A percentile compares a stretch with the other conserved stretches of the same genome.
These are phyloP conservation scores for Cytidiella melzeri DNA, from an alignment of 768 basidiomycete species.

Conservation along the genomic window DNA sequence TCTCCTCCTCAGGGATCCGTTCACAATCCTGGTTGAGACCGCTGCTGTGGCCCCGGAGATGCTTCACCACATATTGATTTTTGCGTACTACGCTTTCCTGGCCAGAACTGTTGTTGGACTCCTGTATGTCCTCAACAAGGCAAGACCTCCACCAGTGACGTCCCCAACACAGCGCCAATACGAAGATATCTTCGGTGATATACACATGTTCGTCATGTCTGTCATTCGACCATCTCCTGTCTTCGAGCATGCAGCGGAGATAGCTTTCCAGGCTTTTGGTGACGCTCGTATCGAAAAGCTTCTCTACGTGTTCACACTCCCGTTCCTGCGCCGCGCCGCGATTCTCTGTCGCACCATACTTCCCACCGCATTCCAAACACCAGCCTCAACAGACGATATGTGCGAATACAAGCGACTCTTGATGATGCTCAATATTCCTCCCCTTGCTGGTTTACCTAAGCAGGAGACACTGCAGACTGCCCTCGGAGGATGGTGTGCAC, in stretches of 20 bases:
- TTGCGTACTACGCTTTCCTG: slow-evolving; percentile 87
- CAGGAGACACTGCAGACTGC: slow-evolving; percentile 87
- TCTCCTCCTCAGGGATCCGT: slow-evolving; percentile 82
- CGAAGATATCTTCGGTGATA: slow-evolving; percentile 73
- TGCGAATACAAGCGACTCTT: slow-evolving; percentile 82
- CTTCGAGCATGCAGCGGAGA: slow-evolving; percentile 78
- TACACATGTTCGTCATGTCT: slow-evolving; percentile 87
- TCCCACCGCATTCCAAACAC: slow-evolving; percentile 55
- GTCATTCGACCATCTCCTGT: slow-evolving; percentile 85
- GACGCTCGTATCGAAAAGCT: slow-evolving; percentile 82
- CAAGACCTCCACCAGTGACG: slow-evolving; percentile 38
- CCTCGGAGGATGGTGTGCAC: slow-evolving; percentile 86
- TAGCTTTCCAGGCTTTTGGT: slow-evolving; percentile 75
- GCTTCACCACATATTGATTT: slow-evolving; percentile 79
- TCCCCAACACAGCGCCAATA: slow-evolving; percentile 49
- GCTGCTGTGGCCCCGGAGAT: slow-evolving; percentile 88
- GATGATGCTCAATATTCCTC: slow-evolving; percentile 68
- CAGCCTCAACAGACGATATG: slow-evolving; percentile 34
- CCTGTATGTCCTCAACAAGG: slow-evolving; percentile 75
- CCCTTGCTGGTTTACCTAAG: slow-evolving; percentile 69
- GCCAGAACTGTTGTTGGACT: slow-evolving; percentile 82
- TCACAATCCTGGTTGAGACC: slow-evolving; percentile 83
- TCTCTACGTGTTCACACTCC: slow-evolving; percentile 82
- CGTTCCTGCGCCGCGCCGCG: slow-evolving; percentile 84
- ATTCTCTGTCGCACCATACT: slow-evolving; percentile 77